Evolutionary conservation across 257 asterid species (phyloP).

Genomic region (Przewalskia tangutica): DNA sequence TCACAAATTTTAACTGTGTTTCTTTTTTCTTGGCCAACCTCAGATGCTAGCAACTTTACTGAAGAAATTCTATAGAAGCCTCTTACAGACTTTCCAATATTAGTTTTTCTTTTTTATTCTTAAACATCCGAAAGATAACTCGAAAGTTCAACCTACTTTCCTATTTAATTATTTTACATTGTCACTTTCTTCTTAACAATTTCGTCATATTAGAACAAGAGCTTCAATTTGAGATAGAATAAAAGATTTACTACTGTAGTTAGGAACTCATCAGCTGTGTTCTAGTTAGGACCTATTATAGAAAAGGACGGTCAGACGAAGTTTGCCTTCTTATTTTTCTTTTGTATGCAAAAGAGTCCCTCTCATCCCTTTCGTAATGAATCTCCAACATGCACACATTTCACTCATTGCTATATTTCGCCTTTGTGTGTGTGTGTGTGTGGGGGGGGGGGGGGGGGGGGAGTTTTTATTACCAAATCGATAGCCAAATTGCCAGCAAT

Average conservation of each 20-base stretch:
- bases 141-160: neutral
- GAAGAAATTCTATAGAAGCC: neutral
- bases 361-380: neutral
- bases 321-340: neutral
- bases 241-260: neutral
- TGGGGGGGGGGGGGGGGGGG: neutral
- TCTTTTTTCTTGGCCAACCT: neutral
- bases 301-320: neutral
- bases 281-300: neutral
- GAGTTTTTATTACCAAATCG: neutral
- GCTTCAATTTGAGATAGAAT: neutral
- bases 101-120: neutral
- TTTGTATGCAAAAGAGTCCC: neutral
- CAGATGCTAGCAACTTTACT: neutral
- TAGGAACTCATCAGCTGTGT: neutral
- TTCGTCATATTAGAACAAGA: neutral
- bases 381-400: neutral
- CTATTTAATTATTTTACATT: neutral
- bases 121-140: neutral
- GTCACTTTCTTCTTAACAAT: neutral
- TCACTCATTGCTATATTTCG: neutral
- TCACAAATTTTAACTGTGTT: neutral
- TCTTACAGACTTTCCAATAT: neutral
- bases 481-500: neutral
- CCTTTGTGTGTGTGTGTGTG: neutral